Conservation (phyloP, 495 filamentous ascomycete species). For the Penicillium subrubescens region DNA sequence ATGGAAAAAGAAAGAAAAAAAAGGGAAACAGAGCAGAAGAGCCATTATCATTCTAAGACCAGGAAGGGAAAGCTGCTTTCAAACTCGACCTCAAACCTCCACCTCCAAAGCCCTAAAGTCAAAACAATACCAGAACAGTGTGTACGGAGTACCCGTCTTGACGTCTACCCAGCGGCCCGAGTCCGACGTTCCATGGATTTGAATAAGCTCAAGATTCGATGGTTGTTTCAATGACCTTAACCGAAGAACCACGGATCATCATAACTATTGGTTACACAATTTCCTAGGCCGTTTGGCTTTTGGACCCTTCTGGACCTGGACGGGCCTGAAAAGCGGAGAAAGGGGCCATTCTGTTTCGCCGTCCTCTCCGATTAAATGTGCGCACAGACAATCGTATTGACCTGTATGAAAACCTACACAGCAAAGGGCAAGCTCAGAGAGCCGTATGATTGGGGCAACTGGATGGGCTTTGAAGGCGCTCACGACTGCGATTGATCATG, state of each 20-base stretch:
- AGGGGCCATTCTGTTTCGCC: not conserved
- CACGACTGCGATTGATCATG: not conserved
- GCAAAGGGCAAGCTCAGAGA: not conserved
- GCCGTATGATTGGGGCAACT: not conserved
- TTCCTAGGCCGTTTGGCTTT: not conserved
- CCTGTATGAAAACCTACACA: not conserved
- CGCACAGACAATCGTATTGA: conserved; percentile 16
- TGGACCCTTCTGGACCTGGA: conserved; percentile 1
- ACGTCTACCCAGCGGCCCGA: not conserved
- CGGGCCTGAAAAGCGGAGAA: conserved; percentile 5
- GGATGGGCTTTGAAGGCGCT: not conserved
- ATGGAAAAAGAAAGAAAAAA: not conserved
- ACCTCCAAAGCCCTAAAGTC: not conserved
- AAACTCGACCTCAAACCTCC: not conserved
- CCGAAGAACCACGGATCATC: not conserved
- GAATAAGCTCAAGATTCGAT: conserved; percentile 31
- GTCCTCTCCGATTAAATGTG: conserved; percentile 17
- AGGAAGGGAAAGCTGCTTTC: not conserved
- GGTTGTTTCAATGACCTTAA: conserved; percentile 9
- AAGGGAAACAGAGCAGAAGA: not conserved
- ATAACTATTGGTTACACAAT: conserved; percentile 1
- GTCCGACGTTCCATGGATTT: conserved; percentile 12
- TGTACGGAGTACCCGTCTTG: not conserved
- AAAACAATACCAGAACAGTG: not conserved
- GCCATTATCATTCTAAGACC: not conserved